phyloP scores from a whole-genome alignment of 2,329 filamentous ascomycete species.

The Exophiala dermatitidis region DNA sequence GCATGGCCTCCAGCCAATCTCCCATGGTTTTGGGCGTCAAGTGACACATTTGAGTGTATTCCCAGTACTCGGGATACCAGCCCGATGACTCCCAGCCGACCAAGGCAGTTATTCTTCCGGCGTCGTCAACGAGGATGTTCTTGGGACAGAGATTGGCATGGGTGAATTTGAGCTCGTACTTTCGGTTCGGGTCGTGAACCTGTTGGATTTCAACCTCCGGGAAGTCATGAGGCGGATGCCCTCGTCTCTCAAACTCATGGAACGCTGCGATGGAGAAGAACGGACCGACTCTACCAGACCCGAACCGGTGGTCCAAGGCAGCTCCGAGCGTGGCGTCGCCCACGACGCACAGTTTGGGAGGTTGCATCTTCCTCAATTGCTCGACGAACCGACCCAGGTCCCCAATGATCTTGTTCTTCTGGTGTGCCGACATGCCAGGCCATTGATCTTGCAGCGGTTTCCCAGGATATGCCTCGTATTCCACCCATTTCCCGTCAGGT shows the following conservation, averaged over 20 bases:
- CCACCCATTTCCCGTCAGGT: constrained; percentile 25
- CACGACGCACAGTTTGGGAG: constrained; percentile 25
- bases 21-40: constrained; percentile 19
- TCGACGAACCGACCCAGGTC: constrained; percentile 26
- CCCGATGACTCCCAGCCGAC: constrained; percentile 31
- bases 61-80: constrained; percentile 31
- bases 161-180: constrained; percentile 29
- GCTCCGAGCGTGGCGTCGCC: constrained; percentile 26
- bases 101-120: constrained; percentile 26
- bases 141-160: constrained; percentile 29
- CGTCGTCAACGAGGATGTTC: constrained; percentile 29
- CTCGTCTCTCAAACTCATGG: constrained; percentile 25
- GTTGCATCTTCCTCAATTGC: constrained; percentile 26
- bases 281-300: constrained; percentile 22
- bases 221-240: constrained; percentile 22
- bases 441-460: constrained; percentile 20
- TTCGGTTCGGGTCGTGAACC: constrained; percentile 20
- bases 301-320: constrained; percentile 26
- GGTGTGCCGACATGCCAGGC: constrained; percentile 21
- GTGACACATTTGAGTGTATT: constrained; percentile 29
- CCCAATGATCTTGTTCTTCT: constrained; percentile 24
- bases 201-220: constrained; percentile 21
- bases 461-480: constrained; percentile 25
- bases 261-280: constrained; percentile 26
- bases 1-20: constrained; percentile 25